Evolutionary conservation across 2,329 filamentous ascomycete genomes (phyloP).

Genomic region (Fusarium succisae): DNA sequence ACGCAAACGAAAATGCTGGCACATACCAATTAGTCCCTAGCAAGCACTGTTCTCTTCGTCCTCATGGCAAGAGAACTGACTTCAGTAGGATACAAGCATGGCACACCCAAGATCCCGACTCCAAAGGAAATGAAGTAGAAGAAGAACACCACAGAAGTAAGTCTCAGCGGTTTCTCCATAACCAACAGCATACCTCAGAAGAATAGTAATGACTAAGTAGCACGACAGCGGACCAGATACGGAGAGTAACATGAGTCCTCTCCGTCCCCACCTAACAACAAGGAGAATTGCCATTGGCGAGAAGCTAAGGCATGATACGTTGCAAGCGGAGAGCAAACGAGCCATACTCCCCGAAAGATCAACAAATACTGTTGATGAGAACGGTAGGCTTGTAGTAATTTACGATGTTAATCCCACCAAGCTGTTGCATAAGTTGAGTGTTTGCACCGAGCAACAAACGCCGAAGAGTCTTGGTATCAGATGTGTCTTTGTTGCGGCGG

Average conservation of each 20-base stretch:
- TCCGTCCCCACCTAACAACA: conserved; percentile 14
- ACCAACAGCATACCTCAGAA: conserved; percentile 17
- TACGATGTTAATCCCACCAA: conserved; percentile 24
- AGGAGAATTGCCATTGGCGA: conserved; percentile 7
- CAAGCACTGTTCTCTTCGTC: conserved; percentile 39
- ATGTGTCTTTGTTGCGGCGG: background rate
- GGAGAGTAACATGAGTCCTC: conserved; percentile 31
- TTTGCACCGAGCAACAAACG: conserved; percentile 53
- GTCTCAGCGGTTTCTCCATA: background rate
- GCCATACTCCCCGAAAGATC: conserved; percentile 58
- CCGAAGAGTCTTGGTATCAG: conserved; percentile 15
- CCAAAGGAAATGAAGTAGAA: conserved; percentile 31
- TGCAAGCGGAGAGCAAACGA: conserved; percentile 60
- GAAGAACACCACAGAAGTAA: conserved; percentile 24
- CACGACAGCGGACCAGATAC: conserved; percentile 14
- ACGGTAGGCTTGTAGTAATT: conserved; percentile 55
- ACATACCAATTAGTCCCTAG: conserved; percentile 31
- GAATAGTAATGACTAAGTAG: conserved; percentile 27
- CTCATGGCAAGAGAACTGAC: conserved; percentile 48
- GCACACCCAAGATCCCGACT: conserved; percentile 32
- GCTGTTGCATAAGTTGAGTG: conserved; percentile 45
- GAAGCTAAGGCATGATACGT: conserved; percentile 36
- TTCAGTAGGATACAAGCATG: conserved; percentile 48
- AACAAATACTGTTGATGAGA: conserved; percentile 56
- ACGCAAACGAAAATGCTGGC: fast-evolving